Conservation (phyloP, 1,284 basidiomycete species). For the Ceratobasidium sp. region DNA sequence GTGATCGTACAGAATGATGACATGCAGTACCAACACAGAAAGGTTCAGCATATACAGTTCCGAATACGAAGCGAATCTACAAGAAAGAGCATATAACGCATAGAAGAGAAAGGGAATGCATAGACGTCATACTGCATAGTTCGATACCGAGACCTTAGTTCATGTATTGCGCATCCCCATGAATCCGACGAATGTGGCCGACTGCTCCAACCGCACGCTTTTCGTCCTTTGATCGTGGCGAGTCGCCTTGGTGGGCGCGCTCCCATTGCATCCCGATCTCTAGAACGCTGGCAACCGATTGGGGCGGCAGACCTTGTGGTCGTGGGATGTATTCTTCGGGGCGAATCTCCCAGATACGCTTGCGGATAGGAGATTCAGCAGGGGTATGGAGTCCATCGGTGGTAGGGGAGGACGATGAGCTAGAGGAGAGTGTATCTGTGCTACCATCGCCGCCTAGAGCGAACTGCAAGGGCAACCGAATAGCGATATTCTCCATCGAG, state of each 20-base stretch:
- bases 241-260: constrained; percentile 3
- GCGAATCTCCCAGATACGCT: constrained; percentile 35
- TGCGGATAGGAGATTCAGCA: background rate
- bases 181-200: constrained; percentile 20
- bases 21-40: background rate
- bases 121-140: background rate
- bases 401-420: background rate
- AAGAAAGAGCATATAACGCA: constrained; percentile 31
- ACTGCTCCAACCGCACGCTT: background rate
- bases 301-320: constrained; percentile 16
- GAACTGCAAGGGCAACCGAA: background rate
- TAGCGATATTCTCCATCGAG: constrained; percentile 3
- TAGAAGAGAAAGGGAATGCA: constrained; percentile 11
- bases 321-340: constrained; percentile 34
- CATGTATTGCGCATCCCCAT: constrained; percentile 38
- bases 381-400: background rate
- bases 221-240: constrained; percentile 12
- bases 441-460: constrained; percentile 3
- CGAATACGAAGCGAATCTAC: constrained; percentile 18
- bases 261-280: constrained; percentile 42
- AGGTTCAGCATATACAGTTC: background rate
- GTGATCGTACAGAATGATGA: background rate
- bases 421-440: background rate
- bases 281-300: constrained; percentile 29
- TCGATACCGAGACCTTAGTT: background rate